Evolutionary conservation across 805 yeast genomes (phyloP), one percentile per base, ranked within the genome.

Genomic region (Candida parachauliodes): DNA sequence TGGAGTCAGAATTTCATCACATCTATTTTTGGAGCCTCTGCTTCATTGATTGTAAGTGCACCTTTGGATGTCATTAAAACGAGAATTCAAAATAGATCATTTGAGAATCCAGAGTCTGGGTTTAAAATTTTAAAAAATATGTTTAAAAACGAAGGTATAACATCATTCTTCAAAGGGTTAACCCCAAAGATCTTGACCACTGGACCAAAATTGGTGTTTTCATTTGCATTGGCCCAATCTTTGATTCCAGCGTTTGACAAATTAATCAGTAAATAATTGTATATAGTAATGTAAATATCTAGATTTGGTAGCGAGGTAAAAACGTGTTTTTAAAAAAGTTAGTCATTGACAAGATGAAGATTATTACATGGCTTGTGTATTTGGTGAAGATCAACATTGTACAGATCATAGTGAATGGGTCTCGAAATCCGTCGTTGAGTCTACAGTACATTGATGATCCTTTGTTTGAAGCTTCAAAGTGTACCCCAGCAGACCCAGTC

Each of bases 11-110:
- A 93, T 73, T 89, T 93, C 54, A 75, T 91, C 41, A 86, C 98
- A 17, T 91, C 98, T 8, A 88, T 91, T 50, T 81, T 82, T 53
- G 98, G 98, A 63, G 98, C 98, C 16, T 85, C 94, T 39, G 94
- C 98, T 15, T 91, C 98, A 8, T 76, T 93, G 64, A 86, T 93
- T 59, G 97, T 93, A 16, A 83, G 94, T 51, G 98, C 98, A 39
- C 99, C 99, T 33, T 76, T 93, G 55, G 99, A 93, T 59, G 97
- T 93, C 40, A 91, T 93, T 66, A 93, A 93, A 76, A 93, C 99
- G 44, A 83, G 99, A 73, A 93, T 93, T 56, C 99, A 93, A 70
- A 93, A 93, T 76, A 83, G 80, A 66, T 88, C 83, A 72, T 93
- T 93, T 53, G 98, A 89, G 54, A 85, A 88, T 67, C 95, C 95